Evolutionary conservation across 441 rosid genomes (phyloP), one percentile per base, ranked within the genome.

Genomic region (Raphanus hybrid): DNA sequence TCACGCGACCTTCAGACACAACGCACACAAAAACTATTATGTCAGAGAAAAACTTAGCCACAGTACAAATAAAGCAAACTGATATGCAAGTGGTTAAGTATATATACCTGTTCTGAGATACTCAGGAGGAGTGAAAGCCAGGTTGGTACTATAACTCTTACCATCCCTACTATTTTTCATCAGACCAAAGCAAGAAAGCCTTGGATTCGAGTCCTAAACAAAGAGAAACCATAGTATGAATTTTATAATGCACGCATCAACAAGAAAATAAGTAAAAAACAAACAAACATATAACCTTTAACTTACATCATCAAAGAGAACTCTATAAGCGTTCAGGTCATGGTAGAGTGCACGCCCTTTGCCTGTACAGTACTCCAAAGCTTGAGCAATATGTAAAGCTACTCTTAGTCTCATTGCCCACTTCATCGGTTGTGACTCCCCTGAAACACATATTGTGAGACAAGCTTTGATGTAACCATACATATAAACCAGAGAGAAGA

Each of bases 331-430:
- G 81, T 94, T 92, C 27, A 94, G 86, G 75, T 94, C 99, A 64
- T 94, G 99, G 82, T 94, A 94, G 45, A 94, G 92, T 7, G 87
- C 90, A 29, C 97, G 91, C 23, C 99, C 97, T 85, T 86, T 92
- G 72, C 82, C 86, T 2, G 90, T 88, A 83, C 97, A 94, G 75
- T 92, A 88, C 26, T 92, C 97, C 69, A 94, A 82, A 69, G 97
- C 97, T 87, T 94, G 89, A 73, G 97, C 97, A 69, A 94, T 89
- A 85, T 92, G 90, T 70, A 94, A 87, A 75, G 88, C 93, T 72
- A 92, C 97, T 88, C 97, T 88, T 75, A 92, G 75, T 64, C 99
- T 80, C 97, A 94, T 94, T 1, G 90, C 91, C 97, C 97, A 94
- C 84, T 92, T 91, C 94, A 94, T 92, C 29, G 99, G 99, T 59